Percentiles rank a stretch among this genome's conserved stretches.
These are phyloP conservation scores for Penicillium pancosmium DNA, from an alignment of 495 filamentous ascomycete genomes.

Conservation along the genomic window DNA sequence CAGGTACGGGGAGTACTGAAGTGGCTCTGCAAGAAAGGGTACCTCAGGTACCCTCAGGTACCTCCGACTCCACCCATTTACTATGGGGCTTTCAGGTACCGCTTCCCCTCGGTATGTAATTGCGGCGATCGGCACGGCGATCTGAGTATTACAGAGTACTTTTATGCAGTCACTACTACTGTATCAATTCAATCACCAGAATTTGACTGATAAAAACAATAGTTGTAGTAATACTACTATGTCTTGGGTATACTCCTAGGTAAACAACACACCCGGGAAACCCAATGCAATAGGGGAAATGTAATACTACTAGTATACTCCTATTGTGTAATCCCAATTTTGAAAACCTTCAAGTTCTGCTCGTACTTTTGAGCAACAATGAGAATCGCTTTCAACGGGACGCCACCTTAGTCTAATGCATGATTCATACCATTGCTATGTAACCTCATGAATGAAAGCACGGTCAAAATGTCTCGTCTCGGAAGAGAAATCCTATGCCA, in stretches of 20 bases:
- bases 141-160: conserved; percentile 7
- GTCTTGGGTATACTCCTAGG: too few relatives aligned
- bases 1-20: conserved; percentile 4
- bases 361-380: not conserved
- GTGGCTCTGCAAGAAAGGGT: conserved; percentile 19
- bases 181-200: too few relatives aligned
- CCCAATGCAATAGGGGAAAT: too few relatives aligned
- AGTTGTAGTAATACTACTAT: too few relatives aligned
- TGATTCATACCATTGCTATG: too few relatives aligned
- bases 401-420: not conserved
- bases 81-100: conserved; percentile 28
- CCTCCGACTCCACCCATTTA: conserved; percentile 18
- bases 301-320: too few relatives aligned
- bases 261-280: too few relatives aligned
- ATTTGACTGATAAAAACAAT: conserved; percentile 4
- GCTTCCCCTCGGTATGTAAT: conserved; percentile 27
- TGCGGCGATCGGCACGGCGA: conserved; percentile 27
- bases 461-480: not conserved
- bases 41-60: conserved; percentile 6
- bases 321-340: too few relatives aligned
- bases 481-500: not conserved
- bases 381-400: not conserved
- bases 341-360: too few relatives aligned
- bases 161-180: too few relatives aligned
- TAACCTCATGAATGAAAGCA: not conserved